phyloP scores from a whole-genome alignment of 2,329 filamentous ascomycete species.

The Sarocladiaceae sp. region DNA sequence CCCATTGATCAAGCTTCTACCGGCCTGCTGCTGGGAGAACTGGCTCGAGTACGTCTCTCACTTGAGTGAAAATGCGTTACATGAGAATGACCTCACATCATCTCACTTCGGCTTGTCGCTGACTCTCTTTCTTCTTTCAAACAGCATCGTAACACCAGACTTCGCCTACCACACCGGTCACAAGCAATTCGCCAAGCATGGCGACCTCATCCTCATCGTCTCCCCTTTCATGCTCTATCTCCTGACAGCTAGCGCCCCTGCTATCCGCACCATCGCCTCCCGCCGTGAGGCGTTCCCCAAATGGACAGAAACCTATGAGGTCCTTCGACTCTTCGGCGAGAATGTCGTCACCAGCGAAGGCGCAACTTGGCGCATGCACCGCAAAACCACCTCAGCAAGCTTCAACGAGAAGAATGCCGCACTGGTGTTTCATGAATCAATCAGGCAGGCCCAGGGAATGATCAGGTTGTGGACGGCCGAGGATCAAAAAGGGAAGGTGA shows the following conservation, averaged over 20 bases:
- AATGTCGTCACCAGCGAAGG: conserved; percentile 72
- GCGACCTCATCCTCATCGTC: conserved; percentile 63
- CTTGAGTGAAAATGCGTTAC: too few relatives aligned
- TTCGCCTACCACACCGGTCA: conserved; percentile 55
- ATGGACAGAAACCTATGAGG: conserved; percentile 28
- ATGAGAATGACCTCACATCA: neutral
- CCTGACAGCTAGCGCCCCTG: conserved; percentile 59
- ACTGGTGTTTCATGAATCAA: conserved; percentile 59
- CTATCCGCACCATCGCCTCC: conserved; percentile 60
- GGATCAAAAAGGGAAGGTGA: conserved; percentile 33
- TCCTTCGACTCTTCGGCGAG: conserved; percentile 52
- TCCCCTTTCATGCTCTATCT: conserved; percentile 50
- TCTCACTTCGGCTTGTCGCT: too few relatives aligned
- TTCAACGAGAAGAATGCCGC: conserved; percentile 76
- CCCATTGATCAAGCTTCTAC: conserved; percentile 51
- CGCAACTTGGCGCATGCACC: conserved; percentile 64
- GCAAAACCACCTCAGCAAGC: conserved; percentile 65
- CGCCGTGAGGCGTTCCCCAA: conserved; percentile 66
- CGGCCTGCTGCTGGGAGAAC: conserved; percentile 48
- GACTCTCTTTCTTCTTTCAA: too few relatives aligned
- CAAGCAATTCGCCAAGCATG: conserved; percentile 52
- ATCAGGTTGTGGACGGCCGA: conserved; percentile 43
- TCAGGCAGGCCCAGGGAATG: conserved; percentile 60
- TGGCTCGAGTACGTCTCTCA: conserved; percentile 54
- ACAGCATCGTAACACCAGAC: conserved; percentile 52